Base-by-base conservation (phyloP, 2,329 filamentous ascomycete genomes). In the Fusarium pseudonygamai region DNA sequence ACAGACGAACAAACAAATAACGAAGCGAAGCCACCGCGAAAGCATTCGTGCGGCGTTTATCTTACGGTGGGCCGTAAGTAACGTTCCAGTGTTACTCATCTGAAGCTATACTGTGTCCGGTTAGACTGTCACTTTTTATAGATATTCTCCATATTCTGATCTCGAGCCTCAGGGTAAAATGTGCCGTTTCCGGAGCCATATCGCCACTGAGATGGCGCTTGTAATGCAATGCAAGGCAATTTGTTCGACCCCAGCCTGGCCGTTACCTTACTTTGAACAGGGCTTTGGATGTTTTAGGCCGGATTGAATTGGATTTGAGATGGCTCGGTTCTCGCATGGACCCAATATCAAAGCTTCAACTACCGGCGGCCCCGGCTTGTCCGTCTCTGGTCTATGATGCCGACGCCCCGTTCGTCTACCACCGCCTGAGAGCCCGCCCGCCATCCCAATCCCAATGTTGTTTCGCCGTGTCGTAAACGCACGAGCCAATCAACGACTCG, bases 41-140 rank as follows among this genome's bases (percentile, higher is more conserved):
- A 63, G 60, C 64, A 59, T 72, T 72, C 53, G 42, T 55, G 68
- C 68, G 60, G 72, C 71, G 68, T 56, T 69, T 58, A 50, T 52
- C 47, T 47, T 66, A 56, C 60, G 60, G 71, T 72, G 72, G 71
- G 60, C 58, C 71, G 64, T 71, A 72, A 64, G 72, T 74, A 74
- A 74, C 72, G 72, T 74, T 74, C 68, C 72, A 74, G 72, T 46
- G 57, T 64, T 58, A 40, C 52, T 73, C 55, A 69, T 71, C 67
- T 42, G 20, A 20, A 20, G 39, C 37, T 57, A 73, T 62, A 60
- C 71, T 30, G 14, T 16, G 14, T 58, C 18, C 7, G 60, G 71
- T 60, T 57, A 73, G 64, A 57, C 58, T 43, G 47, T 74, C 26
- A 60, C 71, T 72, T 74, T 73, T 73, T 74, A 53, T 73, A 73